A percentile compares a stretch with the other conserved stretches of the same genome.
Evolutionary conservation across 73 alveolate genomes (phyloP).

Genomic region (Vitrella brassicaformis): DNA sequence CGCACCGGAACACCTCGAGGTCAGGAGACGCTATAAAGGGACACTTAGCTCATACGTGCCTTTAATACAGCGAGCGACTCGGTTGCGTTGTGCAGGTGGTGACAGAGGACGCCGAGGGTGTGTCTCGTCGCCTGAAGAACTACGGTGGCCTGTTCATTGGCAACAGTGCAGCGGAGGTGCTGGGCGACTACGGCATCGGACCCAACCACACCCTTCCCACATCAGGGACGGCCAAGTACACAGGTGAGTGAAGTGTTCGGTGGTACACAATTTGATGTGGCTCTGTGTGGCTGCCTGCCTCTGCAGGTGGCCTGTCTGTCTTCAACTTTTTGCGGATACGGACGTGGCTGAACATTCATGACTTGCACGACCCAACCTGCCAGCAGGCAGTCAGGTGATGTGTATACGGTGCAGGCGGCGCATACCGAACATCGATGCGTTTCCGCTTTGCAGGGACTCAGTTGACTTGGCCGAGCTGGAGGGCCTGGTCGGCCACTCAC

Average conservation of each 20-base stretch:
- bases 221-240: not conserved
- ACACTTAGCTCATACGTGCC: too few species aligned
- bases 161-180: not conserved
- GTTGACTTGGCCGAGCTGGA: not conserved
- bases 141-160: not conserved
- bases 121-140: not conserved
- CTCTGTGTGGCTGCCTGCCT: not conserved
- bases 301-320: not conserved
- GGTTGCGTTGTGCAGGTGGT: too few species aligned
- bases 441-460: too few species aligned
- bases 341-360: not conserved
- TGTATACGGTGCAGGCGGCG: too few species aligned
- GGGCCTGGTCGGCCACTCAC: not conserved
- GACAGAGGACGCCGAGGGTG: not conserved
- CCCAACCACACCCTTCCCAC: conserved; percentile 1
- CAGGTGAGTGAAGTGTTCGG: not conserved
- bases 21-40: too few species aligned
- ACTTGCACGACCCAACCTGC: not conserved
- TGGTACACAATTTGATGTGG: not conserved
- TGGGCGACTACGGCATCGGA: conserved; percentile 1
- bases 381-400: conserved; percentile 1
- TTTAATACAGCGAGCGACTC: too few species aligned
- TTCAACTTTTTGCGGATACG: not conserved
- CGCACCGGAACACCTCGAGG: conserved; percentile 1
- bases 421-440: too few species aligned